Conservation (phyloP, 23 red algal genomes). For the Chondrus crispus region DNA sequence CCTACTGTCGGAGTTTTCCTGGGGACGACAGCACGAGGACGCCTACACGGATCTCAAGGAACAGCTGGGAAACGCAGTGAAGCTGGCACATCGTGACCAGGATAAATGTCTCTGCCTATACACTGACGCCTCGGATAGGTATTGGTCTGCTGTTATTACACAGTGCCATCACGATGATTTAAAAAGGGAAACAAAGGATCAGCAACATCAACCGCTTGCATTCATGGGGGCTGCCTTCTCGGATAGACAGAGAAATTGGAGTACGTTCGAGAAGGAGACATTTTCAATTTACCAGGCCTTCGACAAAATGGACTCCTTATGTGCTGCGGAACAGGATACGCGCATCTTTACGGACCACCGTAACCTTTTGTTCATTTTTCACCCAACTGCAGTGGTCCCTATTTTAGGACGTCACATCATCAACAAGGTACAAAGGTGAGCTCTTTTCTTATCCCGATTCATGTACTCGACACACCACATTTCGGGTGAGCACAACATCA, state of each 20-base stretch:
- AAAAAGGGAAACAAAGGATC: not conserved
- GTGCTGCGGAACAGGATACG: not conserved
- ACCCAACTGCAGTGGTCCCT: not conserved
- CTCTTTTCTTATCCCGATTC: conserved; percentile 25
- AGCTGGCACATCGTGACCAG: not conserved
- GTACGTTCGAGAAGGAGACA: conserved; percentile 20
- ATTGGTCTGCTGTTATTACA: not conserved
- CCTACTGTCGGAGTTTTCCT: not conserved
- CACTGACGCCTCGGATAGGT: conserved; percentile 1
- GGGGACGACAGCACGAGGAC: not conserved
- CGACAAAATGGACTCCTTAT: conserved; percentile 2
- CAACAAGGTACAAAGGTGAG: conserved; percentile 31
- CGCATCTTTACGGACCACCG: conserved; percentile 12
- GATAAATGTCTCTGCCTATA: not conserved
- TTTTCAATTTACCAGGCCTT: conserved; percentile 23
- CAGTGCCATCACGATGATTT: not conserved
- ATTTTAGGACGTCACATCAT: conserved; percentile 1
- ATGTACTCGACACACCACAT: conserved; percentile 6
- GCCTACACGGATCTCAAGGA: not conserved
- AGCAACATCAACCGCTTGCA: conserved; percentile 20
- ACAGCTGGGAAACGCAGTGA: not conserved
- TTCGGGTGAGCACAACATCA: not conserved
- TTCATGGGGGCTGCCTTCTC: not conserved
- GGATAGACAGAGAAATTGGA: not conserved
- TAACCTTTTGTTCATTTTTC: conserved; percentile 20